A percentile compares a stretch with the other conserved stretches of the same genome.
Conservation (phyloP, 139 green algal species). For the Closterium sp. region DNA sequence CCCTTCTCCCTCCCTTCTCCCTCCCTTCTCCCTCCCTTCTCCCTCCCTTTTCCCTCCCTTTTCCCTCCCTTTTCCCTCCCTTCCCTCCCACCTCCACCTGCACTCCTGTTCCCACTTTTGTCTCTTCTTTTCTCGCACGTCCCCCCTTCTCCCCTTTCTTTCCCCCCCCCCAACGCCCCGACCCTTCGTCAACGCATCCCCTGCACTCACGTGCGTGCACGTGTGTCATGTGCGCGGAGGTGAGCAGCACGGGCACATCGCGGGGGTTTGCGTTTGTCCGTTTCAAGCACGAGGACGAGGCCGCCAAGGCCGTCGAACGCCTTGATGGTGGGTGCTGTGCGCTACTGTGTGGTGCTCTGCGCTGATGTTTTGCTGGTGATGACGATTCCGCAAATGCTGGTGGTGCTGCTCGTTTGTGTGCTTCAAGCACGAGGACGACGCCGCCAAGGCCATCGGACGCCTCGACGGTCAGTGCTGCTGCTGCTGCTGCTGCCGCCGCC, state of each 20-base stretch:
- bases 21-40: neutral
- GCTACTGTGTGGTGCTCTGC: neutral
- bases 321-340: constrained; percentile 28
- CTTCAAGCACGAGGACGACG: constrained; percentile 45
- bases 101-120: too few species aligned
- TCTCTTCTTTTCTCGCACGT: neutral
- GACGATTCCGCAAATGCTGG: neutral
- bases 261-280: constrained; percentile 50
- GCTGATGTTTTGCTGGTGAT: neutral
- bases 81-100: neutral
- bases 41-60: too few species aligned
- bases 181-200: neutral
- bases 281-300: constrained; percentile 48
- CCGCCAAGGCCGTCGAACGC: constrained; percentile 43
- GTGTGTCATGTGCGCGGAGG: neutral
- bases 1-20: neutral
- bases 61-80: neutral
- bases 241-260: constrained; percentile 38
- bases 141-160: neutral
- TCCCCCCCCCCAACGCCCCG: too few species aligned
- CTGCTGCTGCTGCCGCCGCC: neutral
- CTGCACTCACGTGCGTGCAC: neutral
- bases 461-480: constrained; percentile 24
- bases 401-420: constrained; percentile 26
- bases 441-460: constrained; percentile 42